Evolutionary conservation across 2,329 filamentous ascomycete genomes (phyloP), one percentile per base, ranked within the genome.

Genomic region (Alternaria solani): DNA sequence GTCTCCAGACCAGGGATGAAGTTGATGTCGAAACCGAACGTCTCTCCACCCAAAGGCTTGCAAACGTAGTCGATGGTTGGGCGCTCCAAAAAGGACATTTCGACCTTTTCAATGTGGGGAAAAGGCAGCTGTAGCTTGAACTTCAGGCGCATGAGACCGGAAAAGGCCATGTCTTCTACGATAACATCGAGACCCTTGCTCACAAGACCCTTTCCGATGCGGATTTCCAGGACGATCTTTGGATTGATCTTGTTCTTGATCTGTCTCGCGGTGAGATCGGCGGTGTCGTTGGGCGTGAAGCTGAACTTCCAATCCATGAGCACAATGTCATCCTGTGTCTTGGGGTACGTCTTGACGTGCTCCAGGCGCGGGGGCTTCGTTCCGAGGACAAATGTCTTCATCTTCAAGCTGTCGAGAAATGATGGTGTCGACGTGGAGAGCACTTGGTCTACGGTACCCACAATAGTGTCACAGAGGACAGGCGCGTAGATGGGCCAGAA

Each of bases 251-350:
- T 97, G 84, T 94, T 93, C 83, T 92, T 94, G 74, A 97, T 81
- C 78, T 99, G 95, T 62, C 91, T 88, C 2, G 90, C 84, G 2
- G 95, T 99, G 86, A 99, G 88, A 78, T 99, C 95, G 67, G 91
- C 89, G 3, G 88, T 91, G 78, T 99, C 96, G 68, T 95, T 98
- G 34, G 95, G 95, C 0, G 92, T 98, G 82, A 99, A 99, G 84
- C 94, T 98, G 80, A 99, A 99, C 74, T 96, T 97, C 95, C 95
- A 99, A 78, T 99, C 95, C 95, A 99, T 99, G 73, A 98, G 87
- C 42, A 99, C 93, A 59, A 94, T 89, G 75, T 99, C 95, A 65
- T 97, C 94, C 69, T 97, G 93, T 1, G 92, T 92, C 79, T 95
- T 96, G 59, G 94, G 94, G 71, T 99, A 97, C 0, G 95, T 97